Evolutionary conservation across 148 eudicot species (phyloP).

Genomic region (Pharnaceum exiguum): DNA sequence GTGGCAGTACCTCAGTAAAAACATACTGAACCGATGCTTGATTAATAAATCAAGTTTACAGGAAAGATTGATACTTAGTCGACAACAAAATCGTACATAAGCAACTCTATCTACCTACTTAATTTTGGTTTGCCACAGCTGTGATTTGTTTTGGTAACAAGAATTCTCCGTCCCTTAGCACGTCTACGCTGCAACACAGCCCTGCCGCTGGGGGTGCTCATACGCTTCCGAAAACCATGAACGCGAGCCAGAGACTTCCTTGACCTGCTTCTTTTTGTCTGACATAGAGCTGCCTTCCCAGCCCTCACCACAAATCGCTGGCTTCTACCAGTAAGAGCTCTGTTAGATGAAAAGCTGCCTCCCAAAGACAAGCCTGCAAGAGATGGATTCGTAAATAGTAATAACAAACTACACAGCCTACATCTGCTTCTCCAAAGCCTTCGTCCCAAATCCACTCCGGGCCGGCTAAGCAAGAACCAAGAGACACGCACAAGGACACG

Average conservation of each 20-base stretch:
- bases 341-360: conserved; percentile 36
- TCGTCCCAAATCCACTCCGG: too few species aligned
- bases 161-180: conserved; percentile 77
- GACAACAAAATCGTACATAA: conserved; percentile 12
- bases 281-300: conserved; percentile 58
- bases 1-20: too few species aligned
- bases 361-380: conserved; percentile 68
- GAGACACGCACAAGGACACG: too few species aligned
- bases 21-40: too few species aligned
- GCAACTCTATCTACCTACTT: conserved; percentile 16
- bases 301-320: conserved; percentile 67
- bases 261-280: conserved; percentile 76
- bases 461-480: too few species aligned
- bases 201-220: conserved; percentile 88
- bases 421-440: too few species aligned
- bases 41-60: conserved; percentile 2
- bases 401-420: too few species aligned
- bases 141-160: conserved; percentile 78
- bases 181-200: conserved; percentile 75
- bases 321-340: conserved; percentile 30
- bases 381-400: not conserved
- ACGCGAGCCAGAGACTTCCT: conserved; percentile 78
- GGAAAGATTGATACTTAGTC: not conserved
- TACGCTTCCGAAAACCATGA: conserved; percentile 71
- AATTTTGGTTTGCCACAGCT: conserved; percentile 57